These are phyloP conservation scores for Fraxinus paxiana DNA, from an alignment of 305 asterid genomes.

Conservation along the genomic window DNA sequence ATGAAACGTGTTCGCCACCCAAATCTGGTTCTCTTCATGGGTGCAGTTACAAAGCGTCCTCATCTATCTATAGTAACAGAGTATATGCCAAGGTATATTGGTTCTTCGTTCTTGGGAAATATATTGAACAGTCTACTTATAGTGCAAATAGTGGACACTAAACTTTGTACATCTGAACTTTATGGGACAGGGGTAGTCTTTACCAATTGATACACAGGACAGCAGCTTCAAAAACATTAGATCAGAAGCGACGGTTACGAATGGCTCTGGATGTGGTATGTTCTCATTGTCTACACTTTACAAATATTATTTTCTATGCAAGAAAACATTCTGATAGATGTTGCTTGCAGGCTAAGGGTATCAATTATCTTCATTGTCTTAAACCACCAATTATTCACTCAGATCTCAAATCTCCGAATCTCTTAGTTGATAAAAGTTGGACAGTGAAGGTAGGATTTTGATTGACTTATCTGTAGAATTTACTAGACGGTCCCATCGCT, in stretches of 20 bases:
- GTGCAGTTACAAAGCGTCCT: constrained; percentile 87
- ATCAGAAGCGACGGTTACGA: constrained; percentile 69
- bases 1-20: constrained; percentile 99
- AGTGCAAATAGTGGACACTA: constrained; percentile 5
- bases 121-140: background rate
- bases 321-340: background rate
- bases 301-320: constrained; percentile 14
- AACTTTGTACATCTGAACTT: constrained; percentile 14
- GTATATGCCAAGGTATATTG: constrained; percentile 72
- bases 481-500: constrained; percentile 8
- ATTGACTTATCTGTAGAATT: constrained; percentile 15
- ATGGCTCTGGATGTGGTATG: constrained; percentile 95
- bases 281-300: constrained; percentile 6
- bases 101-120: background rate
- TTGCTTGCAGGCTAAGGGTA: constrained; percentile 74
- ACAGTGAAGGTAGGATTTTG: constrained; percentile 62
- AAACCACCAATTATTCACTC: constrained; percentile 84
- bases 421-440: constrained; percentile 89
- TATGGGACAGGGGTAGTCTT: constrained; percentile 76
- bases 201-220: constrained; percentile 84
- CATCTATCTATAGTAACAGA: constrained; percentile 89
- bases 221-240: constrained; percentile 65
- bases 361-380: constrained; percentile 86
- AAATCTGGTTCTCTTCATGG: constrained; percentile 94
- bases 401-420: constrained; percentile 91